These are phyloP conservation scores for Candida glucosophila DNA, from an alignment of 1,139 yeast species.

Conservation along the genomic window DNA sequence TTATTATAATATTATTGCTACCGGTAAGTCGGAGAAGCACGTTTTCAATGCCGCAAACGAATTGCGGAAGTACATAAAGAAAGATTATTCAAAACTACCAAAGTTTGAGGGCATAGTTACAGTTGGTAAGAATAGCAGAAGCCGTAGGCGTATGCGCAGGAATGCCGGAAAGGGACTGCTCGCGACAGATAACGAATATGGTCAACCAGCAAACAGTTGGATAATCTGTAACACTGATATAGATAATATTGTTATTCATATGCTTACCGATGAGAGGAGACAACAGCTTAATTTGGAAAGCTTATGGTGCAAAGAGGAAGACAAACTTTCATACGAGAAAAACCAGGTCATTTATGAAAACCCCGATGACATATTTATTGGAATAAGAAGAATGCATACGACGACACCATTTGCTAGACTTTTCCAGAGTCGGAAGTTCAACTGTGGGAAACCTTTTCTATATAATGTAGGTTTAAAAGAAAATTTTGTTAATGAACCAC, in stretches of 20 bases:
- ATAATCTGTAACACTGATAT: conserved; percentile 62
- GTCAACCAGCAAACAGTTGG: conserved; percentile 64
- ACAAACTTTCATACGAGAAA: conserved; percentile 14
- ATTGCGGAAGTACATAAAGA: conserved; percentile 33
- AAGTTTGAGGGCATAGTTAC: conserved; percentile 66
- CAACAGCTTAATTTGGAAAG: conserved; percentile 60
- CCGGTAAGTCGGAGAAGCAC: conserved; percentile 76
- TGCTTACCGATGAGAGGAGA: conserved; percentile 65
- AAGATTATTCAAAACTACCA: conserved; percentile 30
- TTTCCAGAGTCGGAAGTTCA: conserved; percentile 1
- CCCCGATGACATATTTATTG: conserved; percentile 41
- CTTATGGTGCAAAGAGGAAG: conserved; percentile 49
- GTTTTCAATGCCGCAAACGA: conserved; percentile 62
- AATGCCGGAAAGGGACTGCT: conserved; percentile 48
- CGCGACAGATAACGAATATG: conserved; percentile 50
- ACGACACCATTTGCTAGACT: conserved; percentile 10
- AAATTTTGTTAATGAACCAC: conserved; percentile 2
- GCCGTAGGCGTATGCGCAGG: conserved; percentile 54
- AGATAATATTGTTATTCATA: conserved; percentile 59
- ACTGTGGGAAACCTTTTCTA: too few relatives aligned
- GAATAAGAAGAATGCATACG: conserved; percentile 39
- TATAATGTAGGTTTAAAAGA: not conserved
- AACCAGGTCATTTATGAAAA: conserved; percentile 3
- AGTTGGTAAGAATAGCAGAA: conserved; percentile 46
- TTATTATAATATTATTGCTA: conserved; percentile 53